Base-by-base conservation (phyloP, 176 grass and related monocot genomes). In the Carex scoparia region DNA sequence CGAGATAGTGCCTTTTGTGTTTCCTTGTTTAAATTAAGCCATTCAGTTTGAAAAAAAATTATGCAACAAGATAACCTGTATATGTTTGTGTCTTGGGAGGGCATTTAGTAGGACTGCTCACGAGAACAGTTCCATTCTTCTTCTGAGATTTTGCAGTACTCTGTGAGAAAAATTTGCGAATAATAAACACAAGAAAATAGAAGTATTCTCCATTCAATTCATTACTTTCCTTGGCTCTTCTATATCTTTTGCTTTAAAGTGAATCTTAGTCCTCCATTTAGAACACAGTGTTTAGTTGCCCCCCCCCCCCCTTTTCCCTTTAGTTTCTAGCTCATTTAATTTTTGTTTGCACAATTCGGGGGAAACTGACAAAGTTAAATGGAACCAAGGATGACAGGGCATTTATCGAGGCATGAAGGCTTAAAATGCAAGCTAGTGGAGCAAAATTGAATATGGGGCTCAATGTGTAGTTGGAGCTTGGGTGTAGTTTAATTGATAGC, bases 401-500 rank as follows among this genome's bases (percentile, higher is more conserved):
- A 75, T 51, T 23, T 49, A 49, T 51, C 51, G 42, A 73, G 69
- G 69, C 58, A 73, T 73, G 42, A 73, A 73, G 15, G 44, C 40
- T 49, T 73, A 73, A 61, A 61, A 14, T 55, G 72, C n/a, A 54
- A 5, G 4, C 55, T 75, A 77, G 10, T 16, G 23, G 27, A 55
- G 8, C 69, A 7, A 72, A 33, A 77, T 8, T 32, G 5, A 23
- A 77, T 77, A 2, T 77, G 49, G 73, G 73, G 19, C 2, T 31
- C 28, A 77, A 31, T 56, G 2, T 55, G 55, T 31, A 76, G 10
- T 77, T 7, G 32, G 73, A 77, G n/a, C 12, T 31, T 32, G 49
- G 10, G n/a, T 73, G 48, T 56, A 56, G 48, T 49, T 77, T 55
- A 77, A 56, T 77, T 77, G 73, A 77, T 77, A 54, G 73, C 19